phyloP scores from a whole-genome alignment of 2,329 filamentous ascomycete genomes.

The Epichloe glyceriae region DNA sequence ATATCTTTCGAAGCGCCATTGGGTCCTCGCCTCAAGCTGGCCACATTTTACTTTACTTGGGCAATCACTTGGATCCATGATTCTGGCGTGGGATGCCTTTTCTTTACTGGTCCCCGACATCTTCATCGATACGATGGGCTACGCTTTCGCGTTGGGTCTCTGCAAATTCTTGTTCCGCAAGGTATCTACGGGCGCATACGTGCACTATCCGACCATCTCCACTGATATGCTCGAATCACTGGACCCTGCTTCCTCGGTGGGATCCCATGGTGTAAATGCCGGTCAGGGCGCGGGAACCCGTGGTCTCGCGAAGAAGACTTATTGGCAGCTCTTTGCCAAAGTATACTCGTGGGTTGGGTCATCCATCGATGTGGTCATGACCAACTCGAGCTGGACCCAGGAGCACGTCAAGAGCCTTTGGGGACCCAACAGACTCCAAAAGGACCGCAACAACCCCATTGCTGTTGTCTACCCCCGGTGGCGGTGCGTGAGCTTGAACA shows the following conservation, averaged over 20 bases:
- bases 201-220: conserved; percentile 96
- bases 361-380: conserved; percentile 88
- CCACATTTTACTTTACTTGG: conserved; percentile 85
- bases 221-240: conserved; percentile 92
- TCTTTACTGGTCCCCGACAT: conserved; percentile 84
- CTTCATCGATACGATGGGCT: conserved; percentile 97
- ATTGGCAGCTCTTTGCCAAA: conserved; percentile 77
- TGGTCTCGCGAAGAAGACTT: conserved; percentile 60
- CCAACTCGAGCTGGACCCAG: conserved; percentile 92
- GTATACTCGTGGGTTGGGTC: conserved; percentile 75
- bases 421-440: conserved; percentile 43
- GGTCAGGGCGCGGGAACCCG: conserved; percentile 62
- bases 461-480: conserved; percentile 83
- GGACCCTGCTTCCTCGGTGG: conserved; percentile 45
- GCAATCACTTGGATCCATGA: conserved; percentile 80
- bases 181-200: conserved; percentile 82
- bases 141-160: conserved; percentile 77
- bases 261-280: conserved; percentile 64
- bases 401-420: conserved; percentile 69
- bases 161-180: conserved; percentile 68
- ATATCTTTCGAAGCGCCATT: conserved; percentile 78
- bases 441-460: conserved; percentile 39
- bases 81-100: conserved; percentile 87
- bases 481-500: conserved; percentile 74
- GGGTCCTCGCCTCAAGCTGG: conserved; percentile 77